Evolutionary conservation across 2,329 filamentous ascomycete species (phyloP).

Genomic region (Colletotrichum noveboracense): DNA sequence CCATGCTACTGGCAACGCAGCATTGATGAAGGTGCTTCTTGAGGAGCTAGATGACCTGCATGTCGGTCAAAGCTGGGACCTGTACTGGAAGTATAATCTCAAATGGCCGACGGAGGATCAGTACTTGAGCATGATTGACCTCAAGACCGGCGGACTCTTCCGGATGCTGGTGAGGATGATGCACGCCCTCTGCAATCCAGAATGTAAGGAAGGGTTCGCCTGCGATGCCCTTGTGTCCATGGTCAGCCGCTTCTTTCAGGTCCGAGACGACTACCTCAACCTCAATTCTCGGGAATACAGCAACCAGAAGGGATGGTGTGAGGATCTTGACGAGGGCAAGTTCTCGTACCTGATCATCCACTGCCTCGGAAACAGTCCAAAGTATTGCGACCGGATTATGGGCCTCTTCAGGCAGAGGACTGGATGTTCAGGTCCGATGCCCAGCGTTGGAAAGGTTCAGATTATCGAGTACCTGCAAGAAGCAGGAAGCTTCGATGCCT

Average conservation of each 20-base stretch:
- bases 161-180: slow-evolving; percentile 22
- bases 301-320: slow-evolving; percentile 41
- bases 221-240: background rate
- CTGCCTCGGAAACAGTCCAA: background rate
- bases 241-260: slow-evolving; percentile 34
- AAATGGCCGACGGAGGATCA: slow-evolving; percentile 25
- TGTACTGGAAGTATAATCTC: slow-evolving; percentile 27
- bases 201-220: background rate
- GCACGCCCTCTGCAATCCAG: background rate
- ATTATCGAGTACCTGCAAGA: background rate
- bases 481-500: background rate
- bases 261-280: slow-evolving; percentile 38
- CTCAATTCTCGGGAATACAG: slow-evolving; percentile 33
- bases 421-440: background rate
- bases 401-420: background rate
- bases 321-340: slow-evolving; percentile 43
- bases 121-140: slow-evolving; percentile 33
- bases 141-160: slow-evolving; percentile 28
- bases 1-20: background rate
- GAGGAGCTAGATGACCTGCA: slow-evolving; percentile 26
- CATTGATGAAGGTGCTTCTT: slow-evolving; percentile 24
- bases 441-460: background rate
- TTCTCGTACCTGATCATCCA: background rate
- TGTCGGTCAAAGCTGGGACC: slow-evolving; percentile 31
- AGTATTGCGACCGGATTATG: background rate